phyloP scores from a whole-genome alignment of 495 filamentous ascomycete genomes.

The Diplogelasinospora grovesii region DNA sequence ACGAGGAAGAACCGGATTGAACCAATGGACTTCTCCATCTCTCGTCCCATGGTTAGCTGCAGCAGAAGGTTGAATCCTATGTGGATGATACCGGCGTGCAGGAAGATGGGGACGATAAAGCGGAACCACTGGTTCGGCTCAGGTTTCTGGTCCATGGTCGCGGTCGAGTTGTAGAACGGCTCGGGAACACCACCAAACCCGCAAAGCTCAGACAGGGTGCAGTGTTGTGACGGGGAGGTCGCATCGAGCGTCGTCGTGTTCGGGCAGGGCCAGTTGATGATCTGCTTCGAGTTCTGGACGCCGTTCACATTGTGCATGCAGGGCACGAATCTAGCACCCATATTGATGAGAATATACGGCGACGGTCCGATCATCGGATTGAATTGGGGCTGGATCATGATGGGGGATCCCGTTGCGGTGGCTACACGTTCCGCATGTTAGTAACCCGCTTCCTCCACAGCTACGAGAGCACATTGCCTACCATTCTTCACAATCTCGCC shows the following conservation, averaged over 20 bases:
- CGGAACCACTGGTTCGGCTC: conserved; percentile 91
- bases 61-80: conserved; percentile 92
- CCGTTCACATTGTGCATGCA: conserved; percentile 83
- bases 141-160: conserved; percentile 26
- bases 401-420: conserved; percentile 64
- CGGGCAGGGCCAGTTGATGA: conserved; percentile 64
- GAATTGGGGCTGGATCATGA: conserved; percentile 77
- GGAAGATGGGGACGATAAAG: conserved; percentile 92
- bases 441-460: too few relatives aligned
- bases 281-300: conserved; percentile 45
- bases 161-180: conserved; percentile 43
- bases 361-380: conserved; percentile 98
- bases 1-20: conserved; percentile 78
- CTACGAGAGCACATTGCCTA: conserved; percentile 35
- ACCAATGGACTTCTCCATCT: conserved; percentile 87
- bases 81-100: conserved; percentile 89
- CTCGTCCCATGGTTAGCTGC: conserved; percentile 76
- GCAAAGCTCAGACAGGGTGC: conserved; percentile 71
- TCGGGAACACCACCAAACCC: conserved; percentile 70
- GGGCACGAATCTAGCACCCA: conserved; percentile 87
- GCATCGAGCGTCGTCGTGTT: conserved; percentile 55
- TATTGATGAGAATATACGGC: conserved; percentile 83
- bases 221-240: conserved; percentile 41
- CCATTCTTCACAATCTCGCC: conserved; percentile 78
- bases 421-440: conserved; percentile 37